Conservation (phyloP, 345 rosid genomes). For the Lepidium africanum region DNA sequence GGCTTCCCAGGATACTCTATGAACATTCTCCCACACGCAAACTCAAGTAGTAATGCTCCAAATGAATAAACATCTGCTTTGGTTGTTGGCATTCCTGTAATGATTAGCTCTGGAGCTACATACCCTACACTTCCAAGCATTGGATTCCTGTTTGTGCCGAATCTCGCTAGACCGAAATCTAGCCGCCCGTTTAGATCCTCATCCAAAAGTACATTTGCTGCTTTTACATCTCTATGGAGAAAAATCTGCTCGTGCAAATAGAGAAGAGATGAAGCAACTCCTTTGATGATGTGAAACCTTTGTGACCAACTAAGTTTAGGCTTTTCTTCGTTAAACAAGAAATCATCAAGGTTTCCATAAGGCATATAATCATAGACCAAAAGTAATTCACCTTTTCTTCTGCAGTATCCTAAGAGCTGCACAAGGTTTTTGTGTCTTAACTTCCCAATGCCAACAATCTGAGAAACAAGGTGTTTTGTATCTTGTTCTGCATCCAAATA, state of each 20-base stretch:
- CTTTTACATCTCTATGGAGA: slow-evolving; percentile 85
- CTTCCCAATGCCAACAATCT: slow-evolving; percentile 43
- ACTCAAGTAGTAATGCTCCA: slow-evolving; percentile 81
- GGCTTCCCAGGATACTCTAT: slow-evolving; percentile 68
- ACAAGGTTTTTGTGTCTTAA: slow-evolving; percentile 49
- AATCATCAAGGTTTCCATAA: slow-evolving; percentile 50
- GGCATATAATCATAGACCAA: slow-evolving; percentile 56
- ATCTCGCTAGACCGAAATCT: slow-evolving; percentile 91
- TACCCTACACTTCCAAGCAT: slow-evolving; percentile 92
- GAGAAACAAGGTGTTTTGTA: slow-evolving; percentile 41
- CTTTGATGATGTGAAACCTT: slow-evolving; percentile 68
- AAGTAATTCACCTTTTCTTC: slow-evolving; percentile 43
- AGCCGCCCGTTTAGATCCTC: slow-evolving; percentile 64
- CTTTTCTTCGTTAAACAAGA: slow-evolving; percentile 29
- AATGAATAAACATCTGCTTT: slow-evolving; percentile 89
- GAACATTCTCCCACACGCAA: slow-evolving; percentile 81
- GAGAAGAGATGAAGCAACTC: slow-evolving; percentile 68
- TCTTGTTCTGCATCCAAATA: slow-evolving; percentile 41
- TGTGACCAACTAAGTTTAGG: slow-evolving; percentile 62
- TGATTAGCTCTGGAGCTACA: slow-evolving; percentile 86
- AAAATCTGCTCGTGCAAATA: slow-evolving; percentile 78
- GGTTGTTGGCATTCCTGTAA: slow-evolving; percentile 73
- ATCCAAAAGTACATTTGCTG: slow-evolving; percentile 77
- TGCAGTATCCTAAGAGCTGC: slow-evolving; percentile 49
- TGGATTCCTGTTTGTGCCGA: slow-evolving; percentile 75